Percentiles rank a stretch among this genome's conserved stretches.
Evolutionary conservation across 2,329 filamentous ascomycete species (phyloP).

Genomic region (Epichloe gansuensis): DNA sequence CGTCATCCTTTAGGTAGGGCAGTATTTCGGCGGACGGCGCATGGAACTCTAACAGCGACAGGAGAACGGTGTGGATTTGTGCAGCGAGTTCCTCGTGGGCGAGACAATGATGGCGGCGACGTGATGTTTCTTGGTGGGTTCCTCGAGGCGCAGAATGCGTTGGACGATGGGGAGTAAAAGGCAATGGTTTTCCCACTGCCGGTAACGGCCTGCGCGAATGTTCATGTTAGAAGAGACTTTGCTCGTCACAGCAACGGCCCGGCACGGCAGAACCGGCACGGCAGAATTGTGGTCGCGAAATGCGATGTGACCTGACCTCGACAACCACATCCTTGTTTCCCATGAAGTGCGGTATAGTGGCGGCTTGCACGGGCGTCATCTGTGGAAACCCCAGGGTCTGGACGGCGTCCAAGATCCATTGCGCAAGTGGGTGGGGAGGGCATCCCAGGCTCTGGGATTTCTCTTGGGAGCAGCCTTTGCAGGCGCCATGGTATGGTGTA

Average conservation of each 20-base stretch:
- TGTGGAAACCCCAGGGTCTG: conserved; percentile 72
- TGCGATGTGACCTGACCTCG: conserved; percentile 37
- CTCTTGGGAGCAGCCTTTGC: conserved; percentile 26
- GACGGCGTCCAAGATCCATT: conserved; percentile 78
- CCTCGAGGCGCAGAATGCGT: conserved; percentile 65
- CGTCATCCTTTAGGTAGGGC: conserved; percentile 39
- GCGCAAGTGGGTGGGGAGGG: conserved; percentile 26
- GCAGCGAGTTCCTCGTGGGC: conserved; percentile 76
- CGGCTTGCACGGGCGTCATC: conserved; percentile 92
- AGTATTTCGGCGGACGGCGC: conserved; percentile 59
- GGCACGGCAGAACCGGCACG: too few species aligned
- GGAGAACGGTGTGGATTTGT: conserved; percentile 76
- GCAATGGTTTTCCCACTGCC: conserved; percentile 84
- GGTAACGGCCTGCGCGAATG: conserved; percentile 54
- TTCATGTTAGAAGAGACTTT: background rate
- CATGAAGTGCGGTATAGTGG: conserved; percentile 77
- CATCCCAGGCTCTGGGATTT: conserved; percentile 35
- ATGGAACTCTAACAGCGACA: conserved; percentile 72
- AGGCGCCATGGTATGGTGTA: conserved; percentile 17
- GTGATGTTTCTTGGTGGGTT: conserved; percentile 80
- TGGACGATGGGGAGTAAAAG: conserved; percentile 73
- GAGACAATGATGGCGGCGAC: conserved; percentile 85
- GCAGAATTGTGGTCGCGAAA: background rate
- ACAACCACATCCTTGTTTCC: conserved; percentile 88
- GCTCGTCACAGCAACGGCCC: background rate